These are phyloP conservation scores for Patellifolia procumbens DNA, from an alignment of 179 eudicot species.

Conservation along the genomic window DNA sequence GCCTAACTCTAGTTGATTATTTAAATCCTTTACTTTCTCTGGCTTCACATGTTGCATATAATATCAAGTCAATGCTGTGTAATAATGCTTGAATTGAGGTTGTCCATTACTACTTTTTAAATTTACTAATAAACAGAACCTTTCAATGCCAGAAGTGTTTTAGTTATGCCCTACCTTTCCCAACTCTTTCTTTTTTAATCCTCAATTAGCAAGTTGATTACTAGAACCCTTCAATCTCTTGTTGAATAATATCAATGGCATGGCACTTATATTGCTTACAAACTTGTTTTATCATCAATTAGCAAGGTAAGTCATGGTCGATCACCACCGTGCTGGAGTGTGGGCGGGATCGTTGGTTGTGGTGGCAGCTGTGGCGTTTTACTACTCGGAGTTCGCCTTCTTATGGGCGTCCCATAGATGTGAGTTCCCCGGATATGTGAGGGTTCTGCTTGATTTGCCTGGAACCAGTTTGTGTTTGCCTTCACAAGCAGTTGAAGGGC, in stretches of 20 bases:
- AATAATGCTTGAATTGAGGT: too few species aligned
- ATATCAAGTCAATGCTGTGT: too few species aligned
- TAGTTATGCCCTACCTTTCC: too few species aligned
- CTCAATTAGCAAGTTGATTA: too few species aligned
- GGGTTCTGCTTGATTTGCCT: conserved; percentile 37
- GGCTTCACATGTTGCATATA: too few species aligned
- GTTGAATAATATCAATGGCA: background rate
- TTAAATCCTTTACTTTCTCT: too few species aligned
- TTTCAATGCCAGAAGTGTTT: too few species aligned
- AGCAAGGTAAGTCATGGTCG: conserved; percentile 2
- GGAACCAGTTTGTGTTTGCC: conserved; percentile 37
- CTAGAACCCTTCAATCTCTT: too few species aligned
- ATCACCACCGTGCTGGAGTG: background rate
- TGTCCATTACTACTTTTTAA: too few species aligned
- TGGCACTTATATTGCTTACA: background rate
- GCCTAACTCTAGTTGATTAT: too few species aligned
- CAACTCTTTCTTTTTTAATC: too few species aligned
- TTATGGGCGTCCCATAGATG: conserved; percentile 28
- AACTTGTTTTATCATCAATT: conserved; percentile 7
- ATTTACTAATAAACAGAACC: too few species aligned
- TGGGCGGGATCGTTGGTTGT: conserved; percentile 27
- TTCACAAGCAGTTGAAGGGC: conserved; percentile 26
- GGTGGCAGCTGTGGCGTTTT: conserved; percentile 21
- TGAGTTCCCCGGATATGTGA: conserved; percentile 23
- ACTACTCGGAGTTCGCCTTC: conserved; percentile 30